Evolutionary conservation across 495 filamentous ascomycete species (phyloP).

Genomic region (Penicillium desertorum): DNA sequence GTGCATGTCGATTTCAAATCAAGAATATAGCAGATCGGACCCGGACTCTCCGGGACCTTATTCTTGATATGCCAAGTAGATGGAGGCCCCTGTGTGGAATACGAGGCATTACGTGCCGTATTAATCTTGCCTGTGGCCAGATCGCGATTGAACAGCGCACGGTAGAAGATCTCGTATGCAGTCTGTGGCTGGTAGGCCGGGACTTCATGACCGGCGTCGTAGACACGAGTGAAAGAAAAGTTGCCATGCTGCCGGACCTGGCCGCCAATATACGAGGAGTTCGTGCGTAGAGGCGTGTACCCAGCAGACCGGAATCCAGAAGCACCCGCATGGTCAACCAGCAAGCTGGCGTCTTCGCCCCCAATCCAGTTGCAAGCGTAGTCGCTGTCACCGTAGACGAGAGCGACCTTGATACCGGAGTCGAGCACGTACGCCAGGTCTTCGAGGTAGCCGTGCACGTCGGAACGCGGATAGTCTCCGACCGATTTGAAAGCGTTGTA

Average conservation of each 20-base stretch:
- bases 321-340: constrained; percentile 42
- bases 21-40: constrained; percentile 49
- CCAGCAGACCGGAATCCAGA: constrained; percentile 49
- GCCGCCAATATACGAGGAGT: constrained; percentile 47
- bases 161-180: constrained; percentile 55
- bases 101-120: constrained; percentile 39
- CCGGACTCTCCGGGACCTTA: constrained; percentile 37
- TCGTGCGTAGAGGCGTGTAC: constrained; percentile 50
- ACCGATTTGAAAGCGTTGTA: constrained; percentile 52
- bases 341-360: constrained; percentile 44
- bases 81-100: constrained; percentile 49
- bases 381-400: constrained; percentile 66
- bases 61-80: constrained; percentile 55
- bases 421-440: constrained; percentile 54
- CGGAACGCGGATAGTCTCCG: constrained; percentile 44
- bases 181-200: constrained; percentile 59
- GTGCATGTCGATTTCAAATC: constrained; percentile 43
- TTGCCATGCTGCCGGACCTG: constrained; percentile 57
- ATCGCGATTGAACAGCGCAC: constrained; percentile 53
- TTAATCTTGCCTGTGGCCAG: constrained; percentile 54
- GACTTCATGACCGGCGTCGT: constrained; percentile 60
- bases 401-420: constrained; percentile 61
- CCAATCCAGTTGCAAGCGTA: constrained; percentile 58
- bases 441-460: constrained; percentile 51
- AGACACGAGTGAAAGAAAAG: constrained; percentile 61